Conservation (phyloP, 164 flowering plant species). For the Macadamia tetraphylla region DNA sequence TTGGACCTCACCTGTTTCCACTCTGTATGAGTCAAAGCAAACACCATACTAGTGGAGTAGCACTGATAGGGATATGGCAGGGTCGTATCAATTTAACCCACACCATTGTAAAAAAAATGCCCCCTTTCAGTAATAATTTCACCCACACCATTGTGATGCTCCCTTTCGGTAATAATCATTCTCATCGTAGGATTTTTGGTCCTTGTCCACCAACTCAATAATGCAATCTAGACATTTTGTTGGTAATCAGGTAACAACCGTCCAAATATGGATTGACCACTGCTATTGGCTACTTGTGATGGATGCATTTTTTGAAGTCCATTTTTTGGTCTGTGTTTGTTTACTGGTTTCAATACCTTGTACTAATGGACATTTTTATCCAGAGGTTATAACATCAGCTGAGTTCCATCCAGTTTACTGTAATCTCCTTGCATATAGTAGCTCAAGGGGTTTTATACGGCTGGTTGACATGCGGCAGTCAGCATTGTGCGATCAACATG, state of each 20-base stretch:
- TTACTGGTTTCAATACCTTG: not conserved
- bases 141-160: too few species aligned
- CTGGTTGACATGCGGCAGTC: conserved; percentile 87
- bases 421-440: conserved; percentile 77
- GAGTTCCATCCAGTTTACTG: conserved; percentile 82
- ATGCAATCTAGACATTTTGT: too few species aligned
- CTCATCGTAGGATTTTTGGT: too few species aligned
- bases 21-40: too few species aligned
- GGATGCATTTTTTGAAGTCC: not conserved
- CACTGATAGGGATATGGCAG: too few species aligned
- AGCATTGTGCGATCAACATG: conserved; percentile 70
- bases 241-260: not conserved
- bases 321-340: not conserved
- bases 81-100: too few species aligned
- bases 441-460: conserved; percentile 74
- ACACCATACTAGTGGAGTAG: too few species aligned
- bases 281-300: not conserved
- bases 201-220: too few species aligned
- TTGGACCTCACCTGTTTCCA: too few species aligned
- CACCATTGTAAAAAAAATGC: too few species aligned
- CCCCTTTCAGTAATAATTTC: too few species aligned
- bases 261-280: not conserved
- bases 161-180: too few species aligned
- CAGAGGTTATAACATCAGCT: conserved; percentile 88
- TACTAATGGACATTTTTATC: conserved; percentile 14